These are phyloP conservation scores for Plasmodium knowlesi DNA, from an alignment of 169 alveolate species.

Conservation along the genomic window DNA sequence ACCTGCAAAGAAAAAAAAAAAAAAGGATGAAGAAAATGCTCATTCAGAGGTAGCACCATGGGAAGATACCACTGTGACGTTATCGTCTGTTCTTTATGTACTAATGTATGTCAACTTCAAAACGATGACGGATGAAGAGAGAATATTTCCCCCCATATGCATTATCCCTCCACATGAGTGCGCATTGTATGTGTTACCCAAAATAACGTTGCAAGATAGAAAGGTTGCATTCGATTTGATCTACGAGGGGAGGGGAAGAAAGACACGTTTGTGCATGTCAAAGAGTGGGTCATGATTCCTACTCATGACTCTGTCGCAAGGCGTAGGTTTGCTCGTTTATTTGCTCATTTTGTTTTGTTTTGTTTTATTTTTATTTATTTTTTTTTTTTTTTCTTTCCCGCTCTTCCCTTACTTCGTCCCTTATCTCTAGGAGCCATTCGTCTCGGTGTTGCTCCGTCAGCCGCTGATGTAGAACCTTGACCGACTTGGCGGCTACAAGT, in stretches of 20 bases:
- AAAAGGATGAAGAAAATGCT: background rate
- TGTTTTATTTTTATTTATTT: background rate
- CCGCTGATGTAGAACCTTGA: constrained; percentile 66
- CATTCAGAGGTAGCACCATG: background rate
- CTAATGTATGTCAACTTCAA: background rate
- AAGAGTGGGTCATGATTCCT: background rate
- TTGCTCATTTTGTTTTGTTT: background rate
- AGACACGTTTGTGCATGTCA: background rate
- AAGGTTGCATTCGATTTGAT: constrained; percentile 71
- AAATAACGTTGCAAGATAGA: constrained; percentile 60
- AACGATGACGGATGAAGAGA: background rate
- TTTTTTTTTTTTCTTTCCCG: background rate
- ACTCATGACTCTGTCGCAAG: background rate
- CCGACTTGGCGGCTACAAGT: constrained; percentile 64
- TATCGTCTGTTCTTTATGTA: background rate
- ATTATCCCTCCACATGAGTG: background rate
- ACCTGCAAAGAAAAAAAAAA: constrained; percentile 11
- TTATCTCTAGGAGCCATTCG: constrained; percentile 57
- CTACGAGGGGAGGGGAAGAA: background rate
- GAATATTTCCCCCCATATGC: background rate
- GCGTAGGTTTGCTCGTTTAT: background rate
- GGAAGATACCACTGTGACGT: background rate
- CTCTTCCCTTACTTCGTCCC: constrained; percentile 23
- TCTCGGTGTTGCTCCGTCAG: constrained; percentile 70
- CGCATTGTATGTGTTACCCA: constrained; percentile 12